Base-by-base conservation (phyloP, 805 yeast genomes). In the Starmerella apicola region DNA sequence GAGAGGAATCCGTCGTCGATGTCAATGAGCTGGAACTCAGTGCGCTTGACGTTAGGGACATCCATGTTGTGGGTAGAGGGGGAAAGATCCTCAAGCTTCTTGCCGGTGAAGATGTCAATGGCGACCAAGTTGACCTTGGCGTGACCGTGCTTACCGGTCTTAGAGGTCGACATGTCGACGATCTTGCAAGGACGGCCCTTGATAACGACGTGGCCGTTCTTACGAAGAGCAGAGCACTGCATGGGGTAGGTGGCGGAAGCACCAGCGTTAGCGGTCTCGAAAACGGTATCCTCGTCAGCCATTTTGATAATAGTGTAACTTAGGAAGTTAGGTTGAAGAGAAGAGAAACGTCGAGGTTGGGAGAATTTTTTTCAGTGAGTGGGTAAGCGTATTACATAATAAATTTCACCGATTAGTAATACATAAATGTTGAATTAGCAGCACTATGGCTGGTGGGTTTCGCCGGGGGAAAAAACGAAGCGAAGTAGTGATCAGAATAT, bases 81-180 rank as follows among this genome's bases (percentile, higher is more conserved):
- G 57, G 98, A 91, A 68, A 91, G 81, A 73, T 91, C 98, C 79
- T 91, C 98, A 70, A 86, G 79, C 77, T 91, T 91, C 86, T 91
- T 91, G 70, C 83, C 81, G 61, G 98, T 91, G 88, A 91, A 91
- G 68, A 91, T 88, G 69, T 91, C 98, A 60, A 82, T 78, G 65
- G 97, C 97, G 56, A 91, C 97, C 72, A 91, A 78, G 72, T 91
- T 97, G 70, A 91, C 98, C 79, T 91, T 91, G 68, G 98, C 98
- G 91, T 91, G 98, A 75, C 98, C 98, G 81, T 91, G 98, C 96
- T 91, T 91, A 74, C 98, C 98, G 60, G 98, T 91, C 81, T 91
- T 91, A 63, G 98, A 91, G 64, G 98, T 91, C 51, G 98, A 91
- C 98, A 91, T 91, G 69, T 91, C 98, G 61, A 91, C 94, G 70